These are phyloP conservation scores for Amphichorda felina DNA, from an alignment of 2,329 filamentous ascomycete genomes.

Conservation along the genomic window DNA sequence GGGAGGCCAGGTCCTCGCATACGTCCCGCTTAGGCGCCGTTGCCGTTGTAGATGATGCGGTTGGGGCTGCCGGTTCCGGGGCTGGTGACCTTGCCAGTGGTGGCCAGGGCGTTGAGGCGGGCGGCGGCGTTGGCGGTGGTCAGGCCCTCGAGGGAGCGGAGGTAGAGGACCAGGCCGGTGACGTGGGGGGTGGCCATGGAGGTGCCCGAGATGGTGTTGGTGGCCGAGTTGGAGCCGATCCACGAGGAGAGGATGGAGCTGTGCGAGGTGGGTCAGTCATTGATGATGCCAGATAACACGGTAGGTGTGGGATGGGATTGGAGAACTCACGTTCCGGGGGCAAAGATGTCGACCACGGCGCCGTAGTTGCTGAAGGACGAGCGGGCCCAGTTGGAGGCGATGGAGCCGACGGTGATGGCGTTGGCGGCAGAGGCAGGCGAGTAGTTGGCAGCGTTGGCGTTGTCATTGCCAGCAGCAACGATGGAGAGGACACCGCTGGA, in stretches of 20 bases:
- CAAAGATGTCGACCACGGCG: slow-evolving; percentile 33
- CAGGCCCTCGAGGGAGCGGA: slow-evolving; percentile 38
- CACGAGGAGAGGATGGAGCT: slow-evolving; percentile 32
- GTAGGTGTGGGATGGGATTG: no score
- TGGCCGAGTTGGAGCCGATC: slow-evolving; percentile 29
- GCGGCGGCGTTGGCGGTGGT: slow-evolving; percentile 21
- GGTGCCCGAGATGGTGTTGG: slow-evolving; percentile 32
- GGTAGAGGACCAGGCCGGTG: slow-evolving; percentile 48
- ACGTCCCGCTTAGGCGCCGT: no score
- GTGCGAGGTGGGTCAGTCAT: no score
- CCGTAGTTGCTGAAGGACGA: slow-evolving; percentile 40
- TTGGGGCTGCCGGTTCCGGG: slow-evolving; percentile 28
- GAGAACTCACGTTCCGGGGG: slow-evolving; percentile 33
- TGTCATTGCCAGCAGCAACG: slow-evolving; percentile 44
- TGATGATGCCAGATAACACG: no score
- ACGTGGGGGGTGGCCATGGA: slow-evolving; percentile 52
- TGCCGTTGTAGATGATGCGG: slow-evolving; percentile 37
- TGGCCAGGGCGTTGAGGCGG: slow-evolving; percentile 27
- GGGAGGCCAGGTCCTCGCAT: no score
- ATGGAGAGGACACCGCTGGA: slow-evolving; percentile 35
- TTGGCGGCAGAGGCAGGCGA: slow-evolving; percentile 35
- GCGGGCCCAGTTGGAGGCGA: slow-evolving; percentile 22
- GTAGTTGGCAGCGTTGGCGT: slow-evolving; percentile 18
- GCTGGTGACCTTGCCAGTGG: slow-evolving; percentile 26
- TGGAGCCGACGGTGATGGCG: slow-evolving; percentile 42